These are phyloP conservation scores for Vachellia collinsii DNA, from an alignment of 306 rosid genomes.

Conservation along the genomic window DNA sequence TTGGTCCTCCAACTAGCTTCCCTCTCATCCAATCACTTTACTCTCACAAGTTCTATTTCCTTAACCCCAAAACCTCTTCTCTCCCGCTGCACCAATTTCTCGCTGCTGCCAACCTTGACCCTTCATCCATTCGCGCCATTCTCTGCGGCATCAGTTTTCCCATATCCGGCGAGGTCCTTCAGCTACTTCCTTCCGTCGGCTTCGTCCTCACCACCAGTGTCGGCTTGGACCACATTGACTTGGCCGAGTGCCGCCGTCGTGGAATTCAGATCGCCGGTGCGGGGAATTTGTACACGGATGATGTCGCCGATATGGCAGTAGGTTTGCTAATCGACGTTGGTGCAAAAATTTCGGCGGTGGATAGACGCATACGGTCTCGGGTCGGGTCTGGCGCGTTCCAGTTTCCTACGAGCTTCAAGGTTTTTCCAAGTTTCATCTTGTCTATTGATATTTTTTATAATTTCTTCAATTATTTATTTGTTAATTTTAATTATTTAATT, in stretches of 20 bases:
- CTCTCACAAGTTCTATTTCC: slow-evolving; percentile 25
- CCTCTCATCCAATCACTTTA: not conserved
- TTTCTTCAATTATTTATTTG: not conserved
- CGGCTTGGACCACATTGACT: slow-evolving; percentile 44
- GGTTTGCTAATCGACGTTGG: slow-evolving; percentile 43
- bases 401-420: slow-evolving; percentile 39
- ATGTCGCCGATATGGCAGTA: slow-evolving; percentile 46
- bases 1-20: slow-evolving; percentile 26
- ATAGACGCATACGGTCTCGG: slow-evolving; percentile 27
- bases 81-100: slow-evolving; percentile 40
- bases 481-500: no score
- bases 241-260: slow-evolving; percentile 42
- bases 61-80: slow-evolving; percentile 29
- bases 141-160: not conserved
- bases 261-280: slow-evolving; percentile 33
- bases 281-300: slow-evolving; percentile 31
- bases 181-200: slow-evolving; percentile 34
- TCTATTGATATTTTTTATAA: not conserved
- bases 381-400: not conserved
- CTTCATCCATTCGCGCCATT: slow-evolving; percentile 28
- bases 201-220: slow-evolving; percentile 31
- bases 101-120: not conserved
- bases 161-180: slow-evolving; percentile 19
- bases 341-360: slow-evolving; percentile 33
- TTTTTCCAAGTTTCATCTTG: not conserved